Conservation (phyloP, 257 asterid genomes). For the Sherardia arvensis region DNA sequence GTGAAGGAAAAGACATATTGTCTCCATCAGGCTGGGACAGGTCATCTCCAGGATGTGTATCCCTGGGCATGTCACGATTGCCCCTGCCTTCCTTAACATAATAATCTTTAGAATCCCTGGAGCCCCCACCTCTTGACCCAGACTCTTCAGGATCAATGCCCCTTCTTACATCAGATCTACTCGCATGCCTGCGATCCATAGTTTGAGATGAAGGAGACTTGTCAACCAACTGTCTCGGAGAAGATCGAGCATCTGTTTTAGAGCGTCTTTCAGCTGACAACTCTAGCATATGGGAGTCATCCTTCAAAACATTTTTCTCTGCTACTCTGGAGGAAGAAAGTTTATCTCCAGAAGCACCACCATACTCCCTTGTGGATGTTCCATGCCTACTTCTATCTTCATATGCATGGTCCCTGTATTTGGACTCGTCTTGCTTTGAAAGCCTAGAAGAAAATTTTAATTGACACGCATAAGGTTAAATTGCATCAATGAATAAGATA, state of each 20-base stretch:
- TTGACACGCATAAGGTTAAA: background rate
- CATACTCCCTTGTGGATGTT: slow-evolving; percentile 46
- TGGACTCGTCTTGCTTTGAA: slow-evolving; percentile 76
- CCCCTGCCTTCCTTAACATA: slow-evolving; percentile 59
- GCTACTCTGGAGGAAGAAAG: slow-evolving; percentile 41
- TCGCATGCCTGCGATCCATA: slow-evolving; percentile 48
- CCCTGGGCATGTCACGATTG: slow-evolving; percentile 40
- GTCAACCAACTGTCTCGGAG: slow-evolving; percentile 53
- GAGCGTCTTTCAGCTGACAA: slow-evolving; percentile 59
- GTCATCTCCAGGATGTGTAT: slow-evolving; percentile 56
- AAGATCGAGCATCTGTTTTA: slow-evolving; percentile 53
- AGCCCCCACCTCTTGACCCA: slow-evolving; percentile 62
- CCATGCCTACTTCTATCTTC: slow-evolving; percentile 64
- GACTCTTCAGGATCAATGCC: slow-evolving; percentile 59
- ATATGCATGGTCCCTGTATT: slow-evolving; percentile 58
- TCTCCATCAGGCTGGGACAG: slow-evolving; percentile 56
- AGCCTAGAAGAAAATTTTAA: slow-evolving; percentile 33
- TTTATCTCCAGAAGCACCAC: slow-evolving; percentile 44
- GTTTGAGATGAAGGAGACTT: slow-evolving; percentile 66
- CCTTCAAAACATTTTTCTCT: slow-evolving; percentile 60
- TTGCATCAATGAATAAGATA: background rate
- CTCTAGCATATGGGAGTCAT: slow-evolving; percentile 52
- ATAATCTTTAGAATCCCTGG: slow-evolving; percentile 56
- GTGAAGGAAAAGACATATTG: slow-evolving; percentile 59
- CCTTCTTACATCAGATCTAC: slow-evolving; percentile 57